Evolutionary conservation across 202 grass and related monocot species (phyloP), one percentile per base, ranked within the genome.

Genomic region (Setaria viridis): DNA sequence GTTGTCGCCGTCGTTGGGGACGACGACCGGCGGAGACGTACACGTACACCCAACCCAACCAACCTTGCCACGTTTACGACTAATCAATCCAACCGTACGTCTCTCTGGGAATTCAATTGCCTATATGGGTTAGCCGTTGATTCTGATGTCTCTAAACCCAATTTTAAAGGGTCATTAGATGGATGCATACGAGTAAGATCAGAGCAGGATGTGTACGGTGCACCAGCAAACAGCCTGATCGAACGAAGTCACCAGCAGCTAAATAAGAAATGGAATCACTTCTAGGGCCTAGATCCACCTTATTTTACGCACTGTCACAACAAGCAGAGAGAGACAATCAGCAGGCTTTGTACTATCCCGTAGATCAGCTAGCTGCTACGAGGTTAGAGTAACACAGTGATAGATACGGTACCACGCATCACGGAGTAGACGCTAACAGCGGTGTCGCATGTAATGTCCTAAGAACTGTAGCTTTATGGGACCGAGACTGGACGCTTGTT

Each of bases 41-140:
- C 5, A 57, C 21, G 10, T 9, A 17, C 11, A 64, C 72, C 47
- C 58, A 41, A 12, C 81, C 56, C 30, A 54, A 66, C 58, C 14
- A 64, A 48, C 48, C 69, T 56, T 81, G 69, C 67, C 62, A 87
- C 30, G 32, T 70, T 77, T 41, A 68, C 67, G 68, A 67, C 64
- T 49, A 41, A 67, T 77, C 30, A 34, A 39, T 7, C 25, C 64
- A 78, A 70, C 73, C 45, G 34, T 35, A 35, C 39, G 34, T 16
- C 16, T 45, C 55, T 20, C 30, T 25, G 49, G 69, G 73, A 64
- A 65, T 83, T 83, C 80, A 72, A 53, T 72, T 83, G 73, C 66
- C 65, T 45, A 55, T 46, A 82, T 51, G 35, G 79, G 63, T 78
- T 85, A 59, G 83, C 51, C 74, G 74, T 50, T 14, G 64, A 77